phyloP scores from a whole-genome alignment of 495 filamentous ascomycete genomes.

The Aspergillus cristatus region DNA sequence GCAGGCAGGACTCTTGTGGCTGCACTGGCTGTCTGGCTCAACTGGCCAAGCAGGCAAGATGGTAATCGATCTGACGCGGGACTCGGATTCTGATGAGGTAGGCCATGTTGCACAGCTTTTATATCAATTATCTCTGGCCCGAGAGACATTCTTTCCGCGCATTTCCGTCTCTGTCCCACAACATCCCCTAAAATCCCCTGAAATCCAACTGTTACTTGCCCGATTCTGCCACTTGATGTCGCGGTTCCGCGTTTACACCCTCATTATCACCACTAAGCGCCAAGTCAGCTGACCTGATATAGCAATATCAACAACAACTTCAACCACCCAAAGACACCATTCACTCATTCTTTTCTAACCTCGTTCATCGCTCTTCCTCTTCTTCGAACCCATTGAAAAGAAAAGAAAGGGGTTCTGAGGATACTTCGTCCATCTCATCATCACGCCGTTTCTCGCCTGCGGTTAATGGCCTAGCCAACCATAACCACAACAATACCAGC shows the following conservation, averaged over 20 bases:
- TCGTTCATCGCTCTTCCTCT: constrained; percentile 5
- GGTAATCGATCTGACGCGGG: constrained; percentile 17
- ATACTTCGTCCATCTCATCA: too few relatives aligned
- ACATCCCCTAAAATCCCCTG: too few relatives aligned
- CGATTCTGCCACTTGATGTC: background rate
- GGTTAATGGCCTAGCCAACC: background rate
- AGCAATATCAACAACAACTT: background rate
- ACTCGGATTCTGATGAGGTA: constrained; percentile 14
- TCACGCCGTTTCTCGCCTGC: too few relatives aligned
- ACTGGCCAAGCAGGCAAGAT: too few relatives aligned
- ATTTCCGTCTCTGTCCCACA: background rate
- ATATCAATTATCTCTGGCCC: background rate
- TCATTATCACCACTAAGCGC: background rate
- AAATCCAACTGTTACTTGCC: too few relatives aligned
- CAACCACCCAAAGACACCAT: background rate
- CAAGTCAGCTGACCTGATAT: constrained; percentile 6
- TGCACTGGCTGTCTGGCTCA: too few relatives aligned
- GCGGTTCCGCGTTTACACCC: background rate
- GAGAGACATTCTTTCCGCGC: too few relatives aligned
- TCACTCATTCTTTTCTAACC: constrained; percentile 1
- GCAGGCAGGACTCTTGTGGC: too few relatives aligned
- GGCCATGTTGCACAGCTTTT: background rate
- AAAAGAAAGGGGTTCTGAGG: constrained; percentile 6
- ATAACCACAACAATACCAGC: background rate
- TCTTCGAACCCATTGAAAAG: constrained; percentile 9